These are phyloP conservation scores for Pseudogymnoascus sp. DNA, from an alignment of 2,329 filamentous ascomycete species.

Conservation along the genomic window DNA sequence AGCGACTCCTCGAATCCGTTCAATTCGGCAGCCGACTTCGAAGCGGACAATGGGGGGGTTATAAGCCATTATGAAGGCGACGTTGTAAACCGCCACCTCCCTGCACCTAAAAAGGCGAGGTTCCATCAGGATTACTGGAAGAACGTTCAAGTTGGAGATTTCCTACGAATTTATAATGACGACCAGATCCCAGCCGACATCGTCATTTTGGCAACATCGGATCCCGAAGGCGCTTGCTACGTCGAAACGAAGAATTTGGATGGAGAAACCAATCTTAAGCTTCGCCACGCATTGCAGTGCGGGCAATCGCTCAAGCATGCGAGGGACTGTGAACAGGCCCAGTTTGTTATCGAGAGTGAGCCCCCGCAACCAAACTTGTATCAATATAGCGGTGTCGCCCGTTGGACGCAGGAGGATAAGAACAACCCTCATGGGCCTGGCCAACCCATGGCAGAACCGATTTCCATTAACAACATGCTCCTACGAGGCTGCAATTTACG, in stretches of 20 bases:
- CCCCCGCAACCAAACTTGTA: constrained; percentile 89
- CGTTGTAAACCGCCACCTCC: constrained; percentile 66
- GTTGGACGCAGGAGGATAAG: constrained; percentile 70
- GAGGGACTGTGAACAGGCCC: constrained; percentile 79
- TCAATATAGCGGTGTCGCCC: constrained; percentile 83
- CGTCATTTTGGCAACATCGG: constrained; percentile 85
- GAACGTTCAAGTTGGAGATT: constrained; percentile 88
- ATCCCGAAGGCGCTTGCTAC: constrained; percentile 89
- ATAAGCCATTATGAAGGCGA: constrained; percentile 51
- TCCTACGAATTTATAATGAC: constrained; percentile 91
- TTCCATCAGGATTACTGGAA: constrained; percentile 97
- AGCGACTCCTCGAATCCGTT: constrained; percentile 29
- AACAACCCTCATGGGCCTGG: constrained; percentile 54
- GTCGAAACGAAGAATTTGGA: constrained; percentile 98
- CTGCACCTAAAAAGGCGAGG: constrained; percentile 61
- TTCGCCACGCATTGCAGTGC: constrained; percentile 82
- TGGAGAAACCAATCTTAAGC: constrained; percentile 95
- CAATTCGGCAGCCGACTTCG: constrained; percentile 2
- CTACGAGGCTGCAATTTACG: constrained; percentile 87
- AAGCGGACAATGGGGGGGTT: constrained; percentile 37
- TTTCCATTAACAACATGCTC: constrained; percentile 90
- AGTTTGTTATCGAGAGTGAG: constrained; percentile 87
- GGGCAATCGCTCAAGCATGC: constrained; percentile 79
- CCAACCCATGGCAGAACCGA: constrained; percentile 80
- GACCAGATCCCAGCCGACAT: constrained; percentile 93